Evolutionary conservation across 169 alveolate species (phyloP), one percentile per base, ranked within the genome.

Genomic region (Cryptosporidium parvum): DNA sequence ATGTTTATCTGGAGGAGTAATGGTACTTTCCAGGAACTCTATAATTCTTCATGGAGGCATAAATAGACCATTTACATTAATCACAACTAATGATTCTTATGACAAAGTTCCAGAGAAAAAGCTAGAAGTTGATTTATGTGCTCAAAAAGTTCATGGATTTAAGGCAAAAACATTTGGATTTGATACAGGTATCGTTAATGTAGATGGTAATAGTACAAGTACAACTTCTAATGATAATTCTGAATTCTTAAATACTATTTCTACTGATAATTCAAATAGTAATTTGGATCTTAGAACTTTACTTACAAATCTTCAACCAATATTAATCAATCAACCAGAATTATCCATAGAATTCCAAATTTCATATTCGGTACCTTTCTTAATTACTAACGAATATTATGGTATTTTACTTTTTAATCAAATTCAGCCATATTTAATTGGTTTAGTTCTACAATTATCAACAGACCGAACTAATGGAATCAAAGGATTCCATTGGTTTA

Each of bases 121-220:
- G n/a, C 68, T 80, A 26, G 89, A 80, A 33, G 42, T 80, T 61
- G 89, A 80, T n/a, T 31, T 80, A n/a, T 80, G 89, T 29, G 44
- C 75, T 26, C 80, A 45, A 65, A 80, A 67, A 31, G 67, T 45
- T 21, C 75, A 62, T 59, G 29, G 48, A 48, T 80, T 80, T 65
- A 80, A 18, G 7, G 70, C 89, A 8, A 59, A 80, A 59, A 45
- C 35, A 23, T 62, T 80, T 65, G 89, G 75, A 21, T 44, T 53
- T 18, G 86, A 73, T 14, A 73, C 69, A 6, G 70, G 70, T 10
- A 23, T 37, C 23, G 67, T 56, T 56, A 23, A 16, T 23, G 0
- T 21, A 0, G 67, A 56, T 23, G 35, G 35, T 23, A 56, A 5
- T 56, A 6, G 5, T 23, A 21, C 39, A n/a, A 56, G 2, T 23